Base-by-base conservation (phyloP, 2,329 filamentous ascomycete species). In the Scolecobasidium constrictum region DNA sequence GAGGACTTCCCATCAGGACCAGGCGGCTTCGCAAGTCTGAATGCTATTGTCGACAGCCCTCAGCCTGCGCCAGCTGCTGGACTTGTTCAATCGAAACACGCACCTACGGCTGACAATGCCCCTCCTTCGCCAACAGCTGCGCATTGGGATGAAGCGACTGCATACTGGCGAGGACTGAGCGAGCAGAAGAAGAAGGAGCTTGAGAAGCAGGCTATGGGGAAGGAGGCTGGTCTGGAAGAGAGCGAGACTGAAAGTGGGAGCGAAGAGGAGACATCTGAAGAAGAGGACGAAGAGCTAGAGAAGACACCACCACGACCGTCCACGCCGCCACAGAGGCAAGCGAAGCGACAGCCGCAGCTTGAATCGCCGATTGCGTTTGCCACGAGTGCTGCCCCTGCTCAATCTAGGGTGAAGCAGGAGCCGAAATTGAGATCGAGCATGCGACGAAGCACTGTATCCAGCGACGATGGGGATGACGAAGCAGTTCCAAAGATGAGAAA, bases 1-100 rank as follows among this genome's bases (percentile, higher is more conserved):
- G 84, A 88, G 59, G 81, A 86, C 47, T 64, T 82, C 0, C 75
- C 75, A 0, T 78, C 85, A 12, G 78, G 82, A 31, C 73, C 72
- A 2, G 73, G 75, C 37, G 83, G 80, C 0, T 88, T 86, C 52
- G 68, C 77, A 53, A 87, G 82, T 4, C 67, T 88, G 5, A 73
- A 87, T 57, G 83, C 83, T 9, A 74, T 87, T 6, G 71, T 86
- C 1, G 73, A 79, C 16, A 77, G 71, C 37, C 77, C 81, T 3
- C 52, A 67, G 2, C 48, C 55, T 52, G n/a, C 48, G 52, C 34
- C 45, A 44, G 22, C 49, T 16, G 31, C 20, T 28, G 16, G 31
- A 12, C 44, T 48, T 3, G 15, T 23, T 5, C 16, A 22, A 22
- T 46, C 44, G 23, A 36, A 31, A 31, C 26, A 31, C n/a, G 26